Evolutionary conservation across 2,329 filamentous ascomycete species (phyloP).

Genomic region (Fusarium hostae): DNA sequence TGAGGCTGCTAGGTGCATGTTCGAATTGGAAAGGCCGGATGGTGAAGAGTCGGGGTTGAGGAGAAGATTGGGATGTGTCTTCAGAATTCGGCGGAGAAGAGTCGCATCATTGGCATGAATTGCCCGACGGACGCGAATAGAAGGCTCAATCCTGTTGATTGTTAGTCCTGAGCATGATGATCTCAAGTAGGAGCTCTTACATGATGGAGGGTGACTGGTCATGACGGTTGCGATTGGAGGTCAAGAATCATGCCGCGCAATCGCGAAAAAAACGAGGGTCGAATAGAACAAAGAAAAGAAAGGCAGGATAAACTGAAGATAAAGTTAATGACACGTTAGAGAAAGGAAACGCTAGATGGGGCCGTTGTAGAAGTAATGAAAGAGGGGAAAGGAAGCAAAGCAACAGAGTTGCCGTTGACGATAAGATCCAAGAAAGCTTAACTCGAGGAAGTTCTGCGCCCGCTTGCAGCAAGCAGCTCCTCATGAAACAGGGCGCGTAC

Average conservation of each 20-base stretch:
- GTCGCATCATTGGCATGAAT: constrained; percentile 78
- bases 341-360: neutral
- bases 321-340: neutral
- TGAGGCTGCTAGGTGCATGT: constrained; percentile 81
- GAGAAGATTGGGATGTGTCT: constrained; percentile 75
- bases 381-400: constrained; percentile 8
- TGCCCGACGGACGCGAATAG: constrained; percentile 81
- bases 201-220: constrained; percentile 39
- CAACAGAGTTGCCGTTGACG: constrained; percentile 24
- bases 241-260: constrained; percentile 37
- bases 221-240: constrained; percentile 39
- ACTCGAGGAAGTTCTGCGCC: constrained; percentile 4
- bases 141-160: constrained; percentile 75
- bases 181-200: constrained; percentile 19
- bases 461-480: constrained; percentile 12
- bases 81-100: constrained; percentile 81
- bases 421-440: constrained; percentile 29
- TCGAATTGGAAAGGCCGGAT: constrained; percentile 79
- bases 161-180: neutral
- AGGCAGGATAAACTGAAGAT: neutral
- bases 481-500: constrained; percentile 35
- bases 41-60: constrained; percentile 82
- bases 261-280: constrained; percentile 7
- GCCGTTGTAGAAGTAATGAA: constrained; percentile 5
- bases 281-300: neutral